Evolutionary conservation across 108 stramenopile genomes (phyloP).

Genomic region (Nitzschia palea): DNA sequence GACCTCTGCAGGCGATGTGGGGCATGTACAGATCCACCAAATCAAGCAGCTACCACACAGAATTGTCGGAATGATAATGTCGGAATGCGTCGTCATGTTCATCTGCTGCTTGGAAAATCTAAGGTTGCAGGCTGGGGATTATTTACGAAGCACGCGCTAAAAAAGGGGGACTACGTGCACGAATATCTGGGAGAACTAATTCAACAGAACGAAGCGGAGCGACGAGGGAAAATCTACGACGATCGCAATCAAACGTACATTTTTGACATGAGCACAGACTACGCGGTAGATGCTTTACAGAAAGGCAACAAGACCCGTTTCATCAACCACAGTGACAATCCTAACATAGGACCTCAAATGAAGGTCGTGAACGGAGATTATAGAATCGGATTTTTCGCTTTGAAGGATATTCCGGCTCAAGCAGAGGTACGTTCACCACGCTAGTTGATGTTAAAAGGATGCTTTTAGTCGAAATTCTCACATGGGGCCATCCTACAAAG

Average conservation of each 20-base stretch:
- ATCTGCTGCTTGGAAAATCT: constrained; percentile 64
- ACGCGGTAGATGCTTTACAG: constrained; percentile 71
- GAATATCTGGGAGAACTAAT: constrained; percentile 90
- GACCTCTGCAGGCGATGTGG: constrained; percentile 72
- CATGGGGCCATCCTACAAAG: not conserved
- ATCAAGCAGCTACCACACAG: constrained; percentile 40
- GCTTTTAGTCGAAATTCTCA: too few species aligned
- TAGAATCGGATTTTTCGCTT: constrained; percentile 83
- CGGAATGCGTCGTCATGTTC: constrained; percentile 62
- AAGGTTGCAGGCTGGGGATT: constrained; percentile 81
- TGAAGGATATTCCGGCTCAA: constrained; percentile 67
- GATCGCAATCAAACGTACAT: constrained; percentile 68
- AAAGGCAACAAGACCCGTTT: constrained; percentile 85
- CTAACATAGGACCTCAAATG: constrained; percentile 67
- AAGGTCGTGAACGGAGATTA: constrained; percentile 72
- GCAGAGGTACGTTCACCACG: constrained; percentile 40
- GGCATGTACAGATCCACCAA: constrained; percentile 62
- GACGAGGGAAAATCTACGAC: constrained; percentile 81
- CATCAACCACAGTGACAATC: constrained; percentile 74
- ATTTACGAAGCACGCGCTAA: constrained; percentile 60
- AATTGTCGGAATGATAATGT: constrained; percentile 76
- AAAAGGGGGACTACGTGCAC: constrained; percentile 78
- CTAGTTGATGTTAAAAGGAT: not conserved
- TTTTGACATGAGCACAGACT: constrained; percentile 78
- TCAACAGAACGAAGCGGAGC: constrained; percentile 79